A percentile compares a stretch with the other conserved stretches of the same genome.
phyloP scores from a whole-genome alignment of 2,329 filamentous ascomycete genomes.

The Penicillium olsonii region DNA sequence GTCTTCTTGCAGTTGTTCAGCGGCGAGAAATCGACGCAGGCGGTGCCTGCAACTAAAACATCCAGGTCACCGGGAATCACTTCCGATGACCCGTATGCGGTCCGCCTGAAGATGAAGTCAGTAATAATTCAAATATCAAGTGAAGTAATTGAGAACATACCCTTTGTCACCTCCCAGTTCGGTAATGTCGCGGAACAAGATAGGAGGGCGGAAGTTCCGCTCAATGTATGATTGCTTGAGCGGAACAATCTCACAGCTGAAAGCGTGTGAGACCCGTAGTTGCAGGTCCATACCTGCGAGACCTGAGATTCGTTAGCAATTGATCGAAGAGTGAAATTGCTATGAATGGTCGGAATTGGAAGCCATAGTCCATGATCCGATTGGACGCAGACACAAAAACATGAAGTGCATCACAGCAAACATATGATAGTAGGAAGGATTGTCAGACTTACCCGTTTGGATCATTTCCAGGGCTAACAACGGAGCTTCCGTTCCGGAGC shows the following conservation, averaged over 20 bases:
- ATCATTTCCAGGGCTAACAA: slow-evolving; percentile 66
- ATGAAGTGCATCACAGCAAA: too few relatives aligned
- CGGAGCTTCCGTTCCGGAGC: slow-evolving; percentile 76
- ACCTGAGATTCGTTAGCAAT: too few relatives aligned
- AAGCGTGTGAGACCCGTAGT: slow-evolving; percentile 57
- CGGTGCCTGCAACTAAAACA: slow-evolving; percentile 70
- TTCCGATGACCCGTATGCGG: slow-evolving; percentile 64
- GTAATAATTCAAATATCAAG: slow-evolving; percentile 3
- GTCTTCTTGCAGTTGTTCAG: slow-evolving; percentile 61
- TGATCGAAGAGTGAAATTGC: too few relatives aligned
- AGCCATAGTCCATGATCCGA: too few relatives aligned
- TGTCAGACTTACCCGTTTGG: slow-evolving; percentile 41
- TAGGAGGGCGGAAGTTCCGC: slow-evolving; percentile 55
- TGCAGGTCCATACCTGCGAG: slow-evolving; percentile 23
- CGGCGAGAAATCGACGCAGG: slow-evolving; percentile 72
- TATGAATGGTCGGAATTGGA: too few relatives aligned
- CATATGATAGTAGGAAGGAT: not conserved
- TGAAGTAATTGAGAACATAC: slow-evolving; percentile 40
- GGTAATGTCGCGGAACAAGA: slow-evolving; percentile 61
- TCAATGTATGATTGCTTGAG: slow-evolving; percentile 67
- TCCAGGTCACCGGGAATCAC: slow-evolving; percentile 61
- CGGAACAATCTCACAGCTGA: slow-evolving; percentile 64
- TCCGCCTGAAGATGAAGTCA: slow-evolving; percentile 52
- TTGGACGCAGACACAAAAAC: too few relatives aligned
- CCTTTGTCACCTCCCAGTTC: slow-evolving; percentile 55